A percentile compares a stretch with the other conserved stretches of the same genome.
Conservation (phyloP, 352 stramenopile genomes). For the Phytophthora citrophthora region DNA sequence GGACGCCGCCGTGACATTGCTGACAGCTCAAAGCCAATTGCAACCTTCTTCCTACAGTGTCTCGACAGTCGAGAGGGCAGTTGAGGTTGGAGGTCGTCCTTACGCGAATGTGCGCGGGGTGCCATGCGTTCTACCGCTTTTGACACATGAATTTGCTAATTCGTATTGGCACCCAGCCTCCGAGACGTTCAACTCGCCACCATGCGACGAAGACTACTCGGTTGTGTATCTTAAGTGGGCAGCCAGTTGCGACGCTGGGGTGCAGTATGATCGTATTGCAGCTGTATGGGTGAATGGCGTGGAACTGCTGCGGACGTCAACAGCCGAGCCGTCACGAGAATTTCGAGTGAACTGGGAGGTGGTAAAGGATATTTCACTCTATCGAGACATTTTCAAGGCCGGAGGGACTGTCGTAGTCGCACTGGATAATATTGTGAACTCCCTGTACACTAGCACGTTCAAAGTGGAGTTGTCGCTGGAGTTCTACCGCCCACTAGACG, state of each 20-base stretch:
- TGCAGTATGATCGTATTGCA: constrained; percentile 78
- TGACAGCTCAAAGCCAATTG: constrained; percentile 43
- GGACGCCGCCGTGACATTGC: constrained; percentile 38
- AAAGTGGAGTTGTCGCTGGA: constrained; percentile 59
- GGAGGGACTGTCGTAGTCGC: constrained; percentile 63
- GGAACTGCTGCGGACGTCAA: constrained; percentile 79
- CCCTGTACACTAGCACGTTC: constrained; percentile 70
- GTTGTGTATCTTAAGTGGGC: constrained; percentile 65
- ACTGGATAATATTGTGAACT: constrained; percentile 73
- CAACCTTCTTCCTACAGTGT: constrained; percentile 1
- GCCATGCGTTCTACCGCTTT: constrained; percentile 56
- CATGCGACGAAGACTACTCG: constrained; percentile 53
- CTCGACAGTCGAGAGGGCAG: constrained; percentile 26
- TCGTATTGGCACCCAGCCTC: constrained; percentile 67
- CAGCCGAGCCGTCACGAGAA: constrained; percentile 58
- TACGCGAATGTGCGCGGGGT: constrained; percentile 50
- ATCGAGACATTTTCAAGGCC: constrained; percentile 52
- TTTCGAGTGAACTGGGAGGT: constrained; percentile 62
- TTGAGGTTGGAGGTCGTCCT: constrained; percentile 49
- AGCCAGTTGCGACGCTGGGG: constrained; percentile 45
- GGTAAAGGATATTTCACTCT: constrained; percentile 71
- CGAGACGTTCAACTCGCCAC: constrained; percentile 43
- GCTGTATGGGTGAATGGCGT: constrained; percentile 76
- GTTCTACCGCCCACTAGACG: constrained; percentile 53
- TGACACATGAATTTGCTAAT: constrained; percentile 55